These are phyloP conservation scores for Debaryomyces nepalensis DNA, from an alignment of 1,139 yeast species.

Conservation along the genomic window DNA sequence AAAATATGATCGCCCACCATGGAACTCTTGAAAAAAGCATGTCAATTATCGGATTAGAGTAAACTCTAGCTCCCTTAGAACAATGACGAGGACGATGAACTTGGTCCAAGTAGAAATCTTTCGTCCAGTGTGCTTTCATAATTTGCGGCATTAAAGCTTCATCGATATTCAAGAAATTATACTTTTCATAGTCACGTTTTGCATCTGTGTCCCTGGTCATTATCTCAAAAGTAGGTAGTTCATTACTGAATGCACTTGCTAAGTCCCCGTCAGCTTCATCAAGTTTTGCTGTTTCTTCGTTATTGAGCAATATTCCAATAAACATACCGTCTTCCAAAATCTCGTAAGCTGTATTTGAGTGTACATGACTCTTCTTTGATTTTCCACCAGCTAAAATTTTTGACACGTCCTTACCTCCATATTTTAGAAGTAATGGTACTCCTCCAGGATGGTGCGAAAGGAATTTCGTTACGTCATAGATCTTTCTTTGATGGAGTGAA, in stretches of 20 bases:
- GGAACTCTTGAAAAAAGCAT: constrained; percentile 1
- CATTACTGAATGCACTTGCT: constrained; percentile 2
- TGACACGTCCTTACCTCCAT: constrained; percentile 30
- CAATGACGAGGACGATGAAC: constrained; percentile 7
- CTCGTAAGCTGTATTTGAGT: constrained; percentile 5
- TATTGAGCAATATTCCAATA: neutral
- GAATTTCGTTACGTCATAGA: constrained; percentile 28
- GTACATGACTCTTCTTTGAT: constrained; percentile 1
- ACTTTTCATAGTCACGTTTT: constrained; percentile 1
- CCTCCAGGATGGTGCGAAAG: constrained; percentile 28
- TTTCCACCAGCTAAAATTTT: constrained; percentile 3
- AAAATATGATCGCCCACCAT: constrained; percentile 4
- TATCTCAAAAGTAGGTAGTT: constrained; percentile 2
- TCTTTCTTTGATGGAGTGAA: constrained; percentile 24
- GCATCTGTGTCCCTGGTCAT: constrained; percentile 7
- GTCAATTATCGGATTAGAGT: neutral
- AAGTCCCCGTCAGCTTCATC: constrained; percentile 1
- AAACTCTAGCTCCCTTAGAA: neutral
- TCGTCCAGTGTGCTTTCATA: constrained; percentile 2
- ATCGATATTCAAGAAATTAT: constrained; percentile 1
- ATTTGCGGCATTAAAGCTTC: constrained; percentile 8
- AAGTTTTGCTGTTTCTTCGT: neutral
- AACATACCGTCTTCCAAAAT: constrained; percentile 5
- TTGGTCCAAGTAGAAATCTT: constrained; percentile 5
- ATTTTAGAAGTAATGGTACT: constrained; percentile 21